Conservation (phyloP, 2,329 filamentous ascomycete species). For the Monilinia laxa region DNA sequence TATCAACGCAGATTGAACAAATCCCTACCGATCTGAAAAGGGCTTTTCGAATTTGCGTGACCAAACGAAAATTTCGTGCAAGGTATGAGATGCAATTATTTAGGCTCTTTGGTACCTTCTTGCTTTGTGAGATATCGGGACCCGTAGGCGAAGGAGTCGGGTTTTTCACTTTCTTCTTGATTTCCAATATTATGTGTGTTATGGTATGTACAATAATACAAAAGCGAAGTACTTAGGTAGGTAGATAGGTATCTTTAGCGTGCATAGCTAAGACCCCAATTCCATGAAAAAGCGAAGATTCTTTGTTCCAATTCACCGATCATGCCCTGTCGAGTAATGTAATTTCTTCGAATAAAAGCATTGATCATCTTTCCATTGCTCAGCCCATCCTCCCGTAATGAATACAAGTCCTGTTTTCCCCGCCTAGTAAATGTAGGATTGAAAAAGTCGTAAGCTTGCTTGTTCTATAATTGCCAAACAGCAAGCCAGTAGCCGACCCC, state of each 20-base stretch:
- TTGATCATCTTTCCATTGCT: not conserved
- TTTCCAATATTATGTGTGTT: not conserved
- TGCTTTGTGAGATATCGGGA: not conserved
- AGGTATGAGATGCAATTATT: not conserved
- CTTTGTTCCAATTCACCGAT: not conserved
- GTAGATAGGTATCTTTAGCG: not conserved
- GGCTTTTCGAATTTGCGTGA: not conserved
- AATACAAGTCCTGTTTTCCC: not conserved
- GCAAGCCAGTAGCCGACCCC: not conserved
- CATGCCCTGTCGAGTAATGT: not conserved
- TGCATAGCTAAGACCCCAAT: not conserved
- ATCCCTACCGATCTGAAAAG: not conserved
- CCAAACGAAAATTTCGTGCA: not conserved
- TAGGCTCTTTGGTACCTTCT: not conserved
- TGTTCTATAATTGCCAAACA: conserved; percentile 2
- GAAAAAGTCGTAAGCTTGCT: not conserved
- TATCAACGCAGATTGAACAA: not conserved
- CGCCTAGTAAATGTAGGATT: not conserved
- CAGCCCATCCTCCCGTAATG: not conserved
- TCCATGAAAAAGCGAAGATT: not conserved
- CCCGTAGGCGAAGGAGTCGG: not conserved
- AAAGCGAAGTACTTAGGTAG: not conserved
- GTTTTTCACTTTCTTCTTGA: not conserved
- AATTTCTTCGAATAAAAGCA: not conserved
- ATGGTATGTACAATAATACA: conserved; percentile 10